A percentile compares a stretch with the other conserved stretches of the same genome.
Conservation (phyloP, 2,329 filamentous ascomycete genomes). For the Coniochaeta prunicola region DNA sequence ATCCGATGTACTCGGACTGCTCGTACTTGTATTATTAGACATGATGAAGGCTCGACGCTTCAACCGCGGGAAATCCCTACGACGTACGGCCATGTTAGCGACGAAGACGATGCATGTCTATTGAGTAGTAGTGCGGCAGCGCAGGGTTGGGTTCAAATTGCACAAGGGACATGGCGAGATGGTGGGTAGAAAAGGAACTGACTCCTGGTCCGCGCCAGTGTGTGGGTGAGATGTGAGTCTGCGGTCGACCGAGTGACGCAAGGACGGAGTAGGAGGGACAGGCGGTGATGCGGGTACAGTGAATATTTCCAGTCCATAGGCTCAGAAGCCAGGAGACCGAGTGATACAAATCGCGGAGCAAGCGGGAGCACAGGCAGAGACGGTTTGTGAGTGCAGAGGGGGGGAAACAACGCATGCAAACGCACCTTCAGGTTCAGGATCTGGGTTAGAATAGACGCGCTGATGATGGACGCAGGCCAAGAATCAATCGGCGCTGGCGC, state of each 20-base stretch:
- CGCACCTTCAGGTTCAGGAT: neutral
- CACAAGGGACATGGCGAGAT: neutral
- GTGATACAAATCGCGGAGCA: slow-evolving; percentile 1
- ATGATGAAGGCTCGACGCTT: slow-evolving; percentile 20
- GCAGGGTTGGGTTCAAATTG: slow-evolving; percentile 2
- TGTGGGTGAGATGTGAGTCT: neutral
- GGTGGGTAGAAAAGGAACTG: slow-evolving; percentile 2
- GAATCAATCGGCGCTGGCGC: slow-evolving; percentile 5
- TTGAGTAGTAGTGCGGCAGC: neutral
- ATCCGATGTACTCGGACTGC: slow-evolving; percentile 8
- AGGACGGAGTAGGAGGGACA: neutral
- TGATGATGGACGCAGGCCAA: slow-evolving; percentile 1
- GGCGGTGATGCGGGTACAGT: slow-evolving; percentile 1
- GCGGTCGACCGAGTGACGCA: slow-evolving; percentile 1
- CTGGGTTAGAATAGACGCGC: neutral
- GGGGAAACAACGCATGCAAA: neutral
- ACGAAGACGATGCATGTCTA: neutral
- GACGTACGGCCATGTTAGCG: slow-evolving; percentile 19
- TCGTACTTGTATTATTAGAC: slow-evolving; percentile 19
- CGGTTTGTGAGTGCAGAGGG: too few species aligned
- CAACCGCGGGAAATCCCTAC: slow-evolving; percentile 17
- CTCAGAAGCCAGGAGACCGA: neutral
- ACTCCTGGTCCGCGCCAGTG: neutral
- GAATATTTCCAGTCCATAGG: neutral
- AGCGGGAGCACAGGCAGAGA: neutral